These are phyloP conservation scores for Tetramitus jugosus DNA, from an alignment of 208 protist species.

Conservation along the genomic window DNA sequence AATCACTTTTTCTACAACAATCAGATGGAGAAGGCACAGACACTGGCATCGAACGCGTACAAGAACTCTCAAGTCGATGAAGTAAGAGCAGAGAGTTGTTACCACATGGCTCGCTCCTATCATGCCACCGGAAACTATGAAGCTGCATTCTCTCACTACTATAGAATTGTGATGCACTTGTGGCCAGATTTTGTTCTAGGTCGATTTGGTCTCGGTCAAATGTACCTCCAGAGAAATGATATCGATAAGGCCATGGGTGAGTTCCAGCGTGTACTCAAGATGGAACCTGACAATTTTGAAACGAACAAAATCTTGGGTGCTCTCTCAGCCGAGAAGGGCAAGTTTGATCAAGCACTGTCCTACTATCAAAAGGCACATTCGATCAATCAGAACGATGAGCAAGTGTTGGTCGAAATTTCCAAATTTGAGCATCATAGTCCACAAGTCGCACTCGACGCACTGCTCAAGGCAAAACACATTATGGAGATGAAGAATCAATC, in stretches of 20 bases:
- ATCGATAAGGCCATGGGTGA: constrained; percentile 37
- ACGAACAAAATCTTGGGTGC: constrained; percentile 29
- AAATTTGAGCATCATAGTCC: not conserved
- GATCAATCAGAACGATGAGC: not conserved
- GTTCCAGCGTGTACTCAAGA: constrained; percentile 37
- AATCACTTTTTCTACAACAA: constrained; percentile 45
- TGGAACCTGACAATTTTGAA: constrained; percentile 47
- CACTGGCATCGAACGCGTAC: constrained; percentile 27
- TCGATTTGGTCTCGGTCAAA: constrained; percentile 36
- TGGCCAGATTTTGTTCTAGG: constrained; percentile 32
- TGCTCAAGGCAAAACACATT: not conserved
- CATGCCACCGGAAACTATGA: constrained; percentile 34
- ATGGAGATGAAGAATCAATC: not conserved
- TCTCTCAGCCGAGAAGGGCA: not conserved
- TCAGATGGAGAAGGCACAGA: constrained; percentile 8
- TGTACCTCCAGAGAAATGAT: constrained; percentile 34
- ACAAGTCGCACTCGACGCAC: not conserved
- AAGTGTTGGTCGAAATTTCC: constrained; percentile 18
- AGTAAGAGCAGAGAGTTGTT: constrained; percentile 43
- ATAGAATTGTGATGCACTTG: not conserved
- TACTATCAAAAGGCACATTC: not conserved
- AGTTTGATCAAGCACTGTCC: constrained; percentile 1
- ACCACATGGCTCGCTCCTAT: constrained; percentile 32
- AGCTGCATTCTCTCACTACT: not conserved
- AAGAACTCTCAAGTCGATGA: constrained; percentile 30